Base-by-base conservation (phyloP, 352 stramenopile genomes). In the Phytophthora vignae region DNA sequence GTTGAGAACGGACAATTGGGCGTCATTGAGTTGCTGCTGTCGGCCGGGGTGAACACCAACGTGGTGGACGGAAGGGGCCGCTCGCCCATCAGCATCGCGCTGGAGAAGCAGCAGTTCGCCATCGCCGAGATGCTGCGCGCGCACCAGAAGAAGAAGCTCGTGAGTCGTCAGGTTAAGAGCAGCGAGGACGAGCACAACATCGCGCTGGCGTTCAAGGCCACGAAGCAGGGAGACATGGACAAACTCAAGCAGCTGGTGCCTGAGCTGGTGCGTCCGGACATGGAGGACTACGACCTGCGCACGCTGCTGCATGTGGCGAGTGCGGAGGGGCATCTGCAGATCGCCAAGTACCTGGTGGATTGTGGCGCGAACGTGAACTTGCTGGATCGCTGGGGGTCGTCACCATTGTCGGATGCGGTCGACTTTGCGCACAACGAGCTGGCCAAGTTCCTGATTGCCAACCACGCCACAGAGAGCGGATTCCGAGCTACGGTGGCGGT, bases 391-490 rank as follows among this genome's bases (percentile, higher is more conserved):
- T 95, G 87, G 87, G 84, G 87, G 4, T 93, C 81, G 14, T 93
- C 88, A 0, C 77, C 88, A 2, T 67, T 95, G 15, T 89, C 87
- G 0, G 88, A 95, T 54, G 88, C 88, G 0, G 79, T 94, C 4
- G 79, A 91, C 69, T 95, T 95, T 64, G 87, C 87, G 0, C 88
- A 95, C 67, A 93, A 93, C 57, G 74, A 90, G 4, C 61, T 95
- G 12, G 88, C 88, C 2, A 80, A 84, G 21, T 92, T 90, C 27
- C 63, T 95, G 0, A 84, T 90, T 49, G 76, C 73, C 0, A 83
- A 91, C 53, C 79, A 91, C 36, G 88, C 83, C 8, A 89, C 79
- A 3, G 85, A 92, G 54, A 90, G 82, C 60, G 88, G 88, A 19
- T 87, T 90, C 38, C 76, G 74, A 19, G 73, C 78, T 4, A 84